Conservation (phyloP, 2,329 filamentous ascomycete genomes). For the Rhytidhysteron rufulum region DNA sequence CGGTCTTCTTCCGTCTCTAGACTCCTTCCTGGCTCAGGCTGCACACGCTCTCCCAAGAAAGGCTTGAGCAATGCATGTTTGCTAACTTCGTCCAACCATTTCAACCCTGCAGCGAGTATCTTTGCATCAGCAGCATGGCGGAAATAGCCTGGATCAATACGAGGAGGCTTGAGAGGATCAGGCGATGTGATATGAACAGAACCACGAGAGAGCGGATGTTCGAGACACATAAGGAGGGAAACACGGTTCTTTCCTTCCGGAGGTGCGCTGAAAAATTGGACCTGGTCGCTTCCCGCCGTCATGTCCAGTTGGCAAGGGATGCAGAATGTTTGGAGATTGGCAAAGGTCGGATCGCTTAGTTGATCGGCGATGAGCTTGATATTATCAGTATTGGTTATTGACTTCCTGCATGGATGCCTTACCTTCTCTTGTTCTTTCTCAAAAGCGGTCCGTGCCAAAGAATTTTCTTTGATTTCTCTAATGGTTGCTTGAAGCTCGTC, state of each 20-base stretch:
- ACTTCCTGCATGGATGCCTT: background rate
- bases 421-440: constrained; percentile 32
- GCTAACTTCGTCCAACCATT: constrained; percentile 45
- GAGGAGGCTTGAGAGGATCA: constrained; percentile 30
- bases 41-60: constrained; percentile 39
- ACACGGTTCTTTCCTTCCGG: constrained; percentile 26
- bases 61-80: constrained; percentile 42
- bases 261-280: constrained; percentile 27
- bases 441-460: constrained; percentile 30
- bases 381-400: background rate
- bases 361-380: constrained; percentile 21
- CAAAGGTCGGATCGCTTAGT: constrained; percentile 10
- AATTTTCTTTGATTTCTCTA: constrained; percentile 25
- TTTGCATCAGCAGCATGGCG: constrained; percentile 31
- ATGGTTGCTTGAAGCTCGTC: constrained; percentile 20
- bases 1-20: constrained; percentile 48
- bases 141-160: constrained; percentile 37
- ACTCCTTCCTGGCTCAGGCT: constrained; percentile 28
- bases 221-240: constrained; percentile 7
- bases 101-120: constrained; percentile 13
- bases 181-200: constrained; percentile 19
- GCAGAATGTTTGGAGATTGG: constrained; percentile 16
- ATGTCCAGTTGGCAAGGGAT: constrained; percentile 29
- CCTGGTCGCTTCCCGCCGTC: constrained; percentile 20
- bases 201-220: constrained; percentile 21